These are phyloP conservation scores for Geranium brycei DNA, from an alignment of 345 rosid species.

Conservation along the genomic window DNA sequence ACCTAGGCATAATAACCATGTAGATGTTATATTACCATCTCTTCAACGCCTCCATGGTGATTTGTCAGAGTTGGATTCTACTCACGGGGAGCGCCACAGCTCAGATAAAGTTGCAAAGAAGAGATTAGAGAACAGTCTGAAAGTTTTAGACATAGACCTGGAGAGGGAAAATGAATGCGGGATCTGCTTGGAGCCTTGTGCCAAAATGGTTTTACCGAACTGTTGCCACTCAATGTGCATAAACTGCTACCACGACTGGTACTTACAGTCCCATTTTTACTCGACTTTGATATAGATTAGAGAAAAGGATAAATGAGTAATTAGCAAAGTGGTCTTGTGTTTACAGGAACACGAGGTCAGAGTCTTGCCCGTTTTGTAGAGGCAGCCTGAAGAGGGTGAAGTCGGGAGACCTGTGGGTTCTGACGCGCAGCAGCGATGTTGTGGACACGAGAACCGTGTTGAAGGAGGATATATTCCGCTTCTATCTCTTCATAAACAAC, in stretches of 20 bases:
- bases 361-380: conserved; percentile 37
- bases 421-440: conserved; percentile 15
- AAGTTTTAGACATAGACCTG: conserved; percentile 14
- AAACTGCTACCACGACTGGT: conserved; percentile 48
- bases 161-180: conserved; percentile 51
- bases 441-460: conserved; percentile 6
- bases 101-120: conserved; percentile 14
- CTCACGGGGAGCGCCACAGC: conserved; percentile 8
- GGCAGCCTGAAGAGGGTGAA: conserved; percentile 33
- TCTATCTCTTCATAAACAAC: conserved; percentile 28
- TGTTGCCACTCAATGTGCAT: conserved; percentile 48
- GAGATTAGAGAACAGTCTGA: conserved; percentile 14
- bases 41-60: conserved; percentile 31
- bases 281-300: neutral
- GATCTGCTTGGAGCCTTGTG: conserved; percentile 42
- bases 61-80: conserved; percentile 19
- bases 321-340: neutral
- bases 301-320: neutral
- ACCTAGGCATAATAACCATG: neutral
- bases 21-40: conserved; percentile 40
- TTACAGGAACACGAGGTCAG: conserved; percentile 14
- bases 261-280: conserved; percentile 1
- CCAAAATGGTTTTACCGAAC: conserved; percentile 40
- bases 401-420: conserved; percentile 29
- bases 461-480: conserved; percentile 19